Evolutionary conservation across 2,329 filamentous ascomycete genomes (phyloP), one percentile per base, ranked within the genome.

Genomic region (Boeremia lycopersici): DNA sequence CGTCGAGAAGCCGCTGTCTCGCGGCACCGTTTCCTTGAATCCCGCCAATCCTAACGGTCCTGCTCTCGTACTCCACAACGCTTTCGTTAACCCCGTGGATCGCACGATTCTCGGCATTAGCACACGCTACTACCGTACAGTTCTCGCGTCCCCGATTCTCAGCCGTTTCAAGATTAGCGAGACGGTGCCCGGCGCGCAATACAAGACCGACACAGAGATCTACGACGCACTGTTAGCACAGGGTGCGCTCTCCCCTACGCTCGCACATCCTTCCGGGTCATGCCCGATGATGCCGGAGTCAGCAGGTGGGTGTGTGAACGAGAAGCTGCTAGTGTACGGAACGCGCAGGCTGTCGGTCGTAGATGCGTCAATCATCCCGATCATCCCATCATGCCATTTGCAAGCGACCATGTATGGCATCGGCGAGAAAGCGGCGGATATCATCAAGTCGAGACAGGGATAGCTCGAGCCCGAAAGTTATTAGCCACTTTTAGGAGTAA

Each of bases 381-480:
- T 59, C 7, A 69, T 71, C 19, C 67, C 69, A 6, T 61, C 60
- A 6, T 61, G 58, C 41, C 65, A 68, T 60, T 52, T 68, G 11
- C 68, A 71, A 56, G 65, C 69, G n/a, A 70, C 67, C 12, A 62
- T 67, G 52, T 74, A 74, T 48, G 70, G 61, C n/a, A 58, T 74
- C 41, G 69, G 62, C 11, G 71, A 73, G 62, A 74, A 71, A 61
- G 71, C 70, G n/a, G 44, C 44, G 15, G 44, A 47, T 15, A 30
- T 48, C 12, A 48, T 48, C 35, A 48, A 47, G 34, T 15, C 44
- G 15, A 47, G 44, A 23, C 19, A 23, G 19, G 2, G 19, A 23
- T 23, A 23, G 19, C 19, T 23, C 19, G 19, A 23, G 19, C 5
- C 19, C 19, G 19, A 23, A 23, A 23, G 2, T 23, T 5, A 23